Conservation (phyloP, 2,329 filamentous ascomycete genomes). For the Penicillium sp. region DNA sequence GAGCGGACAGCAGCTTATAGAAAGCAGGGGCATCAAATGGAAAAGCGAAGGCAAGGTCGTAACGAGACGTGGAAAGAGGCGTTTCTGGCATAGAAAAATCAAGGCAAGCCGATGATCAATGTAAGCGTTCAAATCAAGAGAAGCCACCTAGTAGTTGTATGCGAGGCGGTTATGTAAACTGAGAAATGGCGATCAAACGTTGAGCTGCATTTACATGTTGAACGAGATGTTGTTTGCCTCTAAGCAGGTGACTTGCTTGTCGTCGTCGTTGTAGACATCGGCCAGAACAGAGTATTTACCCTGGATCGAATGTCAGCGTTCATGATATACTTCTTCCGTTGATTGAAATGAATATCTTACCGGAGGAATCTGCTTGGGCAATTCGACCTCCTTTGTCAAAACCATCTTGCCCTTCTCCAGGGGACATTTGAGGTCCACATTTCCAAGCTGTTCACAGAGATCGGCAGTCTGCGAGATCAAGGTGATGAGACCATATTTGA, state of each 20-base stretch:
- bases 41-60: conserved; percentile 13
- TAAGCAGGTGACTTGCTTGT: conserved; percentile 80
- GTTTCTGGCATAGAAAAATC: background rate
- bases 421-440: conserved; percentile 87
- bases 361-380: conserved; percentile 84
- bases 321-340: background rate
- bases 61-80: conserved; percentile 10
- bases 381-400: conserved; percentile 76
- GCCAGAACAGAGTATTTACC: conserved; percentile 88
- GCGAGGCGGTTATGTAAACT: background rate
- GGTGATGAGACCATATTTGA: conserved; percentile 93
- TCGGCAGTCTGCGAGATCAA: conserved; percentile 79
- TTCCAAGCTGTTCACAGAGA: conserved; percentile 83
- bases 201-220: conserved; percentile 10
- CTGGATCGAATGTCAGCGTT: conserved; percentile 45
- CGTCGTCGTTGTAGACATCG: conserved; percentile 74
- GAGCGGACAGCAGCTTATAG: conserved; percentile 2
- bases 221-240: conserved; percentile 56
- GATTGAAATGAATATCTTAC: conserved; percentile 56
- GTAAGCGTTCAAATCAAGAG: background rate
- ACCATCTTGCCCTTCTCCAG: conserved; percentile 74
- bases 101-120: background rate
- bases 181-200: background rate
- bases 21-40: conserved; percentile 8
- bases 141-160: conserved; percentile 5